Evolutionary conservation across 805 yeast species (phyloP).

Genomic region (Candida quercuum): DNA sequence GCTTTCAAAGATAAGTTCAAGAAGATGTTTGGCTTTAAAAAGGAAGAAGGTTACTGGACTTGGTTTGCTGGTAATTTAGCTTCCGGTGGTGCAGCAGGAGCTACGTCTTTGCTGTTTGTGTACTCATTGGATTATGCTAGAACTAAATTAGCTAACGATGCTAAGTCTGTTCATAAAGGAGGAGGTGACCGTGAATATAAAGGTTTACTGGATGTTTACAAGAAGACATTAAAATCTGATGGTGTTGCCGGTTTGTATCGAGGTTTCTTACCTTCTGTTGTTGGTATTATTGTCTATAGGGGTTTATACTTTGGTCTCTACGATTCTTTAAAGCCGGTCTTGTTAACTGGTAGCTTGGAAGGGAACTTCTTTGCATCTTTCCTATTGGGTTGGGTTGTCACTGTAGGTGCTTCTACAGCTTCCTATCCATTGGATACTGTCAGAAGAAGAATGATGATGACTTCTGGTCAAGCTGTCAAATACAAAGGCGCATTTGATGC

Average conservation of each 20-base stretch:
- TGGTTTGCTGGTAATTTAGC: constrained; percentile 96
- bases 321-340: constrained; percentile 89
- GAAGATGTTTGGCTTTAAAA: constrained; percentile 89
- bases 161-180: constrained; percentile 62
- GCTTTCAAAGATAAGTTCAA: constrained; percentile 96
- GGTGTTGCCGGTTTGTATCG: constrained; percentile 96
- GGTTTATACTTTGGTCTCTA: constrained; percentile 95
- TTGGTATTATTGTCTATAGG: constrained; percentile 94
- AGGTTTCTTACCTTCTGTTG: constrained; percentile 95
- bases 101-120: constrained; percentile 80
- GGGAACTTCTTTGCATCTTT: constrained; percentile 89
- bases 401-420: constrained; percentile 95
- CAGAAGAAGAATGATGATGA: constrained; percentile 99
- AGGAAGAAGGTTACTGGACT: constrained; percentile 78
- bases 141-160: constrained; percentile 95
- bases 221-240: constrained; percentile 85
- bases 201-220: constrained; percentile 91
- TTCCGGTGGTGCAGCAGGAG: constrained; percentile 97
- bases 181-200: constrained; percentile 92
- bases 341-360: constrained; percentile 85
- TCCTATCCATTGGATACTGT: constrained; percentile 96
- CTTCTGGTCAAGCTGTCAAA: constrained; percentile 95
- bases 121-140: constrained; percentile 95
- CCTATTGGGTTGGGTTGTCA: constrained; percentile 92
- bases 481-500: constrained; percentile 89